A percentile compares a stretch with the other conserved stretches of the same genome.
Conservation (phyloP, 179 eudicot genomes). For the Pouteria campechiana region DNA sequence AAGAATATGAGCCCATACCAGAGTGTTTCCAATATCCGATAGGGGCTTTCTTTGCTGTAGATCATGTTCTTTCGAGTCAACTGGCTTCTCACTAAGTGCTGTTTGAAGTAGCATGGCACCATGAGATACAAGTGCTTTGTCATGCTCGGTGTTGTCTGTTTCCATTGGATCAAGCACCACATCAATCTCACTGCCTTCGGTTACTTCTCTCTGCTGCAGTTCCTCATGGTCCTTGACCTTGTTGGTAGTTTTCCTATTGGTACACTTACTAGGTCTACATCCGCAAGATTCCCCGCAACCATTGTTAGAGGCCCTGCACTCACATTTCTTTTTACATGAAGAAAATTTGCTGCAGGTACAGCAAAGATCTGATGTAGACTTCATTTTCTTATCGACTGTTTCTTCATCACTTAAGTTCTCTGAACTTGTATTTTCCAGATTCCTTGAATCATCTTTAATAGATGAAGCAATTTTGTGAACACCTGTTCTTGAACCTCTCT, state of each 20-base stretch:
- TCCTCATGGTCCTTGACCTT: conserved; percentile 9
- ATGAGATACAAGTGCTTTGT: conserved; percentile 46
- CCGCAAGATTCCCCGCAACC: conserved; percentile 46
- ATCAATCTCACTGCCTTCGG: conserved; percentile 5
- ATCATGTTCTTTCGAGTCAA: conserved; percentile 22
- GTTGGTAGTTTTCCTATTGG: conserved; percentile 31
- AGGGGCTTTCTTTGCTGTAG: conserved; percentile 55
- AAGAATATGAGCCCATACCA: conserved; percentile 21
- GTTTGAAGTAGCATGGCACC: conserved; percentile 72
- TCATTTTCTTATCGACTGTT: conserved; percentile 8
- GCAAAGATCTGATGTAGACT: conserved; percentile 25
- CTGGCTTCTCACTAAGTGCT: conserved; percentile 53
- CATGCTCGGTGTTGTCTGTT: conserved; percentile 19
- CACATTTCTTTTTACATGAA: conserved; percentile 65
- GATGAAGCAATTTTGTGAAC: conserved; percentile 13
- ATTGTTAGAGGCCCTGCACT: conserved; percentile 55
- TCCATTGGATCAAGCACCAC: too few species aligned
- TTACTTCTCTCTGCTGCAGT: conserved; percentile 2
- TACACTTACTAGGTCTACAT: conserved; percentile 54
- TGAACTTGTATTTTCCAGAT: conserved; percentile 11
- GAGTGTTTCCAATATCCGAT: conserved; percentile 76
- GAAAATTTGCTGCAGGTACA: conserved; percentile 69
- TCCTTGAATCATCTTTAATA: conserved; percentile 7
- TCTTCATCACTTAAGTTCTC: conserved; percentile 17
- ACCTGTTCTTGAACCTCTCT: conserved; percentile 26